Percentiles rank a stretch among this genome's conserved stretches.
Evolutionary conservation across 2,329 filamentous ascomycete genomes (phyloP).

Genomic region (Lachnellula willkommii): DNA sequence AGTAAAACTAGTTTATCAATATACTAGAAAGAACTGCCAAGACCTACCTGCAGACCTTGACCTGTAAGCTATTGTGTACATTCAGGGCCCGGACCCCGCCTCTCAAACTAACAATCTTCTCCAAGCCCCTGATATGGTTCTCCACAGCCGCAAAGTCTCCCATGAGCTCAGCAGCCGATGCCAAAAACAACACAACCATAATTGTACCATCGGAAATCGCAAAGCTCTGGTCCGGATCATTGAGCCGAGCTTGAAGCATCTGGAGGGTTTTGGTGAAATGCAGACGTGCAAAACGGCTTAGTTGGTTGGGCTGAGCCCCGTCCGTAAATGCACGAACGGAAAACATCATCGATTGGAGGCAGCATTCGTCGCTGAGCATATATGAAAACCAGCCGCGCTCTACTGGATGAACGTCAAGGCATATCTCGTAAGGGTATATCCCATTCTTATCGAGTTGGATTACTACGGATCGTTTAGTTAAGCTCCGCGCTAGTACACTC

Average conservation of each 20-base stretch:
- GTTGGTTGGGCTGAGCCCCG: neutral
- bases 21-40: neutral
- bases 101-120: conserved; percentile 34
- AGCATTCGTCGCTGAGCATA: conserved; percentile 4
- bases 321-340: neutral
- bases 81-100: conserved; percentile 32
- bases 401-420: neutral
- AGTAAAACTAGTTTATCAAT: neutral
- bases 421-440: conserved; percentile 4
- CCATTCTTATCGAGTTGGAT: neutral
- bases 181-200: neutral
- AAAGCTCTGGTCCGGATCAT: neutral
- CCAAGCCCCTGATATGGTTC: conserved; percentile 35
- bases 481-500: too few relatives aligned
- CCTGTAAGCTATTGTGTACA: conserved; percentile 31
- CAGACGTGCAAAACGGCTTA: neutral
- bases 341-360: neutral
- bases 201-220: neutral
- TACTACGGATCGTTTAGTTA: neutral
- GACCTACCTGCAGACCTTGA: conserved; percentile 32
- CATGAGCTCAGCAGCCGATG: neutral
- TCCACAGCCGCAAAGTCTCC: neutral
- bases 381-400: conserved; percentile 4
- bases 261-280: neutral
- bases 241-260: neutral